Evolutionary conservation across 176 grass and related monocot genomes (phyloP), one percentile per base, ranked within the genome.

Genomic region (Thalia dealbata): DNA sequence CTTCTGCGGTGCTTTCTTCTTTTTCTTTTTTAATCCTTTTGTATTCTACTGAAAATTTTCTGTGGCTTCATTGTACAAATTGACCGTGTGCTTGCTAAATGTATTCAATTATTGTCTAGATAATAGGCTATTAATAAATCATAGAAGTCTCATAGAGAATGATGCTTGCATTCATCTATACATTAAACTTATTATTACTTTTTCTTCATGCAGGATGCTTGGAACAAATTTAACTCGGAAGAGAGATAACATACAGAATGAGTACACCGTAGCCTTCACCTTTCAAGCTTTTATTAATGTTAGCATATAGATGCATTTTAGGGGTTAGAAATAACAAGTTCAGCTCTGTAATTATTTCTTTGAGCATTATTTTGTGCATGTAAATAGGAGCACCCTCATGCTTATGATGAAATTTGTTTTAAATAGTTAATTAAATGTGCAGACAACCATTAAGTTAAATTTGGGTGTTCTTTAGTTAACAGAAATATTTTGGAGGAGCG

Each of bases 161-260:
- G 19, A 58, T 14, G 19, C 16, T 58, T n/a, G 0, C 19, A 58
- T 58, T 7, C 54, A 58, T 58, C 15, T 7, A 50, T 70, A 22
- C 10, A 22, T 45, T 22, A n/a, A 38, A 38, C 4, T 27, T 45
- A 7, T 69, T 8, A 41, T 23, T 24, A 12, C 50, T 48, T 38
- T 70, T 61, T 52, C 21, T 16, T 69, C 45, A 71, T 82, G n/a
- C 73, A 82, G 81, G 81, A 82, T 65, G 81, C 81, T 14, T 82
- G 81, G 81, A 82, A 82, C 51, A 76, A 65, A 69, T 82, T 78
- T 52, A 82, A 82, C 68, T 82, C 81, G 0, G 81, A 82, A 60
- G 81, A 82, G 65, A 69, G 81, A 51, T 82, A 82, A 25, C 11
- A 15, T 25, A 13, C 10, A 27, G 21, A 70, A 70, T 67, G 27